A percentile compares a stretch with the other conserved stretches of the same genome.
Evolutionary conservation across 23 red algal genomes (phyloP).

Genomic region (Cyanidiococcus yangmingshanensis): DNA sequence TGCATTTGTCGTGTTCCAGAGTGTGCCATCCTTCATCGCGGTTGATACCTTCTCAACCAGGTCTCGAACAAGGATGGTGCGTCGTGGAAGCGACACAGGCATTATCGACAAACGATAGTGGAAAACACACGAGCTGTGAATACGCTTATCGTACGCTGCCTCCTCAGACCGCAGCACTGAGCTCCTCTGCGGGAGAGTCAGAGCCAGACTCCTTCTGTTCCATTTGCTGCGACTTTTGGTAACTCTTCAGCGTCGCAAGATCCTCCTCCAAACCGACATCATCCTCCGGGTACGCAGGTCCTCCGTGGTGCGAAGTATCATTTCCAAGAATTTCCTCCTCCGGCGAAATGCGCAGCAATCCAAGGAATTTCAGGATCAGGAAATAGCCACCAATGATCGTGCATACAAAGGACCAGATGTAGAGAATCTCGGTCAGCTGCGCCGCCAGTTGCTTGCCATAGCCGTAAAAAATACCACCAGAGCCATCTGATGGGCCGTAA

Average conservation of each 20-base stretch:
- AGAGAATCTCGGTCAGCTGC: conserved; percentile 50
- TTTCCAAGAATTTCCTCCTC: conserved; percentile 82
- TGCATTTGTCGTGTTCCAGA: too few relatives aligned
- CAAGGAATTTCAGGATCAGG: conserved; percentile 33
- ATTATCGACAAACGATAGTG: too few relatives aligned
- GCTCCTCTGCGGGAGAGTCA: neutral
- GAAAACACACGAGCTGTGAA: too few relatives aligned
- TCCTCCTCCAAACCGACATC: conserved; percentile 8
- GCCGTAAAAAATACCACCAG: conserved; percentile 58
- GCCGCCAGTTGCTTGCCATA: conserved; percentile 36
- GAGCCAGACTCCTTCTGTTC: conserved; percentile 2
- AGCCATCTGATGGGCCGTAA: conserved; percentile 30
- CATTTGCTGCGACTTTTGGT: neutral
- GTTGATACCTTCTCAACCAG: too few relatives aligned
- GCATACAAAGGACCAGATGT: conserved; percentile 46
- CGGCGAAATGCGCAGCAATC: conserved; percentile 60
- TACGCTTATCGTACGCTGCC: too few relatives aligned
- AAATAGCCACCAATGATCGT: conserved; percentile 43
- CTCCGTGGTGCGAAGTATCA: conserved; percentile 82
- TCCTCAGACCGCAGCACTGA: neutral
- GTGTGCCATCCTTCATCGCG: too few relatives aligned
- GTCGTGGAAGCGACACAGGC: too few relatives aligned
- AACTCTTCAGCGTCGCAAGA: neutral
- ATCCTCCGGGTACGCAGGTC: conserved; percentile 70
- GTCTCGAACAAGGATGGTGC: too few relatives aligned